Evolutionary conservation across 495 filamentous ascomycete species (phyloP).

Genomic region (Stereocaulon alpinum): DNA sequence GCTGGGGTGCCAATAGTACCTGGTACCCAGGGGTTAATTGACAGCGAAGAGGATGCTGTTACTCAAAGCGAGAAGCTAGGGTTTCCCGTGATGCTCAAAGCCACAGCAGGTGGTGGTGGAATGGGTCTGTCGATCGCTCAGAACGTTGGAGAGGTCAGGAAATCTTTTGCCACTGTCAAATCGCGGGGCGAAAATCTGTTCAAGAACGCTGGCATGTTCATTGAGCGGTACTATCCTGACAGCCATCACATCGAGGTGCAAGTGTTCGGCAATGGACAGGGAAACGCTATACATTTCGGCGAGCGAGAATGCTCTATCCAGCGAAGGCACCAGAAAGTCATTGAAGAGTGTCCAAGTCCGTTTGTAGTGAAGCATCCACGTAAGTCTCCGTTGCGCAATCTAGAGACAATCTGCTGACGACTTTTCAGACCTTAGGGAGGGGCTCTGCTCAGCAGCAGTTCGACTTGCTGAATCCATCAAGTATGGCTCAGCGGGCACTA

Average conservation of each 20-base stretch:
- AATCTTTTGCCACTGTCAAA: constrained; percentile 29
- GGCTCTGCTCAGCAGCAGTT: constrained; percentile 42
- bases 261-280: constrained; percentile 36
- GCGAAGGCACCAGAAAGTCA: constrained; percentile 46
- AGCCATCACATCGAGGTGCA: constrained; percentile 40
- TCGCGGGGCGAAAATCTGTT: constrained; percentile 34
- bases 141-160: constrained; percentile 30
- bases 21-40: constrained; percentile 38
- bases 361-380: constrained; percentile 37
- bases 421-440: constrained; percentile 32
- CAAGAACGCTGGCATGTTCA: constrained; percentile 38
- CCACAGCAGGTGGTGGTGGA: constrained; percentile 47
- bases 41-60: constrained; percentile 37
- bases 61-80: constrained; percentile 34
- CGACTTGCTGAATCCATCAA: constrained; percentile 40
- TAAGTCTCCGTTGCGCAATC: neutral
- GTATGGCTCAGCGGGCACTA: constrained; percentile 51
- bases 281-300: constrained; percentile 33
- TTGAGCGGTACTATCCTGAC: constrained; percentile 35
- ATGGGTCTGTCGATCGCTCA: constrained; percentile 43
- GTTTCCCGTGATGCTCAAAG: constrained; percentile 50
- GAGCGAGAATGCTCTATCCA: constrained; percentile 41
- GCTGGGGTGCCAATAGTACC: constrained; percentile 46
- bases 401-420: neutral
- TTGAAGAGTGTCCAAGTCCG: constrained; percentile 43